A percentile compares a stretch with the other conserved stretches of the same genome.
phyloP scores from a whole-genome alignment of 2,329 filamentous ascomycete species.

The Talaromyces pinophilus region DNA sequence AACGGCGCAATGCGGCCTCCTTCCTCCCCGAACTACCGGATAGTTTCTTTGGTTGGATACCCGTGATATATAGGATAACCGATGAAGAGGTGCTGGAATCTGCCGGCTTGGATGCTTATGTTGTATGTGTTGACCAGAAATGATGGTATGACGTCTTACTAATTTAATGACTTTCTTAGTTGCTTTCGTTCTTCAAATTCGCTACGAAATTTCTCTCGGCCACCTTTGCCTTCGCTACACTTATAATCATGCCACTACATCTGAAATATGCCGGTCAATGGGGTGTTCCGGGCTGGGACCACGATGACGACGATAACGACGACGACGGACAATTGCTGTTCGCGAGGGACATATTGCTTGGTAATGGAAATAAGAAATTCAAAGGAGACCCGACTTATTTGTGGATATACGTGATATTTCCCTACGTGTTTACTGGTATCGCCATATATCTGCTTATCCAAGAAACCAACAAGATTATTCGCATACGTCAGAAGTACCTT shows the following conservation, averaged over 20 bases:
- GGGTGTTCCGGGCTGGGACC: slow-evolving; percentile 41
- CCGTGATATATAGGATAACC: slow-evolving; percentile 76
- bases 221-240: slow-evolving; percentile 77
- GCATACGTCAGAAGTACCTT: slow-evolving; percentile 83
- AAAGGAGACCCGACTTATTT: slow-evolving; percentile 60
- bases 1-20: slow-evolving; percentile 65
- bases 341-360: slow-evolving; percentile 1
- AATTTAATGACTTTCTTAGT: no score
- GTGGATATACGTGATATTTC: slow-evolving; percentile 93
- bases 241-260: slow-evolving; percentile 85
- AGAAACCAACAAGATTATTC: slow-evolving; percentile 83
- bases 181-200: slow-evolving; percentile 95
- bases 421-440: slow-evolving; percentile 84
- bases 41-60: slow-evolving; percentile 90
- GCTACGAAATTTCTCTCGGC: slow-evolving; percentile 78
- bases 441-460: slow-evolving; percentile 79
- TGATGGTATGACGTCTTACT: background rate
- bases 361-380: slow-evolving; percentile 27
- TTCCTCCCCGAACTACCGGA: slow-evolving; percentile 77
- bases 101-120: slow-evolving; percentile 91
- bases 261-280: slow-evolving; percentile 59
- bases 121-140: slow-evolving; percentile 58
- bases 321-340: slow-evolving; percentile 24
- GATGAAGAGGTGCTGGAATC: slow-evolving; percentile 88
- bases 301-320: slow-evolving; percentile 37